Evolutionary conservation across 306 rosid species (phyloP), one percentile per base, ranked within the genome.

Genomic region (Dalbergia cochinchinensis): DNA sequence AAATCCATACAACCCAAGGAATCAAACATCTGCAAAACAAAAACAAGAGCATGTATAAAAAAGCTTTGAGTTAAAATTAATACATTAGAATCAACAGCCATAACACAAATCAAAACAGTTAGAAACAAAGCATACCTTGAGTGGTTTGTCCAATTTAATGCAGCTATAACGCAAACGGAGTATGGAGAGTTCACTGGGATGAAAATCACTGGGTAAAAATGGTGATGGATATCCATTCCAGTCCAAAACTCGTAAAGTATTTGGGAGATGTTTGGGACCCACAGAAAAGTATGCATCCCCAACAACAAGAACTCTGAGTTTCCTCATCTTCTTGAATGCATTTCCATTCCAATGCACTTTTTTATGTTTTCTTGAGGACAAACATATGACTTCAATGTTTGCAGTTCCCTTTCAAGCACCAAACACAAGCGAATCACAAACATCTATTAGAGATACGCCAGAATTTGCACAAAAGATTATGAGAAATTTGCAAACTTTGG

Each of bases 191-290:
- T 59, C 44, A 63, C 45, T 78, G 9, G 76, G 70, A 59, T 58
- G 42, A 64, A 78, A 69, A 59, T 59, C 26, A 33, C 16, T 0
- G 1, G 79, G 71, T 75, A 62, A 48, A 33, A 62, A 47, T 5
- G 71, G n/a, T 16, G 79, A 75, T 31, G 16, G 62, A 7, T 75
- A 62, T 62, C 62, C 62, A 34, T 35, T 11, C 79, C 71, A 75
- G 57, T 75, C 62, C 16, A 75, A 41, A 10, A 75, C 62, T 47
- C 61, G 50, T 58, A 75, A 63, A 47, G 71, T 75, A 75, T 62
- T 62, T 62, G 79, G 79, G 7, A 78, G 59, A 68, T 55, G 18
- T 67, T 58, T 42, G 8, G 82, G 69, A n/a, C 76, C 37, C 22
- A 1, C 15, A 37, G 60, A 68, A 57, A 78, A 68, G 11, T 0